Evolutionary conservation across 2,329 filamentous ascomycete species (phyloP), one percentile per base, ranked within the genome.

Genomic region (Trichophyton simii): DNA sequence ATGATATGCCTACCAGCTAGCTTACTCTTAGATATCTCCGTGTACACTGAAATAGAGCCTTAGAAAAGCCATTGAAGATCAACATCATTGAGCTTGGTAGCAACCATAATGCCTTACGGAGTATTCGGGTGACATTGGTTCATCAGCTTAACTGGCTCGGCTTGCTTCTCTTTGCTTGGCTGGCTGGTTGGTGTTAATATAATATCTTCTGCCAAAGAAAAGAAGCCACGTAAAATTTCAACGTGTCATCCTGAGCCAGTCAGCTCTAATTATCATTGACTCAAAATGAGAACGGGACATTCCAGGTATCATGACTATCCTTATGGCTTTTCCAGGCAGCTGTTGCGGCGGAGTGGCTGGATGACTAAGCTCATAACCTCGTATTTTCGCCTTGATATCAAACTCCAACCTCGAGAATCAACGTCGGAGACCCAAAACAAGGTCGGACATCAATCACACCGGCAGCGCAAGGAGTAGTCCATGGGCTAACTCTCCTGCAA

Each of bases 381-480:
- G 52, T 55, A 36, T 55, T 34, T 55, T 55, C 52, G 52, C n/a
- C 34, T 13, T 9, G 11, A 28, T 55, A 55, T 34, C 52, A 55
- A 36, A 55, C 28, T 34, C 25, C 25, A 28, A 34, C 31, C 18
- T 34, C n/a, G 18, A 36, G 15, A 55, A 20, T 20, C 28, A 36
- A 52, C 15, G 31, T 20, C 36, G 15, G 42, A 36, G 11, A n/a
- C 18, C 34, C 36, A 28, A 31, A 60, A 62, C 42, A 46, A 52
- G 41, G 2, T 36, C 9, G 46, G 61, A 54, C 44, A n/a, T 52
- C 58, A 67, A 73, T 60, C 66, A 69, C 31, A 55, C 28, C 15
- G 18, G 28, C 28, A 55, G n/a, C 28, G 22, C 2, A 18, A 36
- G 20, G 25, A n/a, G n/a, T 1, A 55, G n/a, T 15, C n/a, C 13